Percentiles rank a stretch among this genome's conserved stretches.
These are phyloP conservation scores for Microthlaspi erraticum DNA, from an alignment of 345 rosid genomes.

Conservation along the genomic window DNA sequence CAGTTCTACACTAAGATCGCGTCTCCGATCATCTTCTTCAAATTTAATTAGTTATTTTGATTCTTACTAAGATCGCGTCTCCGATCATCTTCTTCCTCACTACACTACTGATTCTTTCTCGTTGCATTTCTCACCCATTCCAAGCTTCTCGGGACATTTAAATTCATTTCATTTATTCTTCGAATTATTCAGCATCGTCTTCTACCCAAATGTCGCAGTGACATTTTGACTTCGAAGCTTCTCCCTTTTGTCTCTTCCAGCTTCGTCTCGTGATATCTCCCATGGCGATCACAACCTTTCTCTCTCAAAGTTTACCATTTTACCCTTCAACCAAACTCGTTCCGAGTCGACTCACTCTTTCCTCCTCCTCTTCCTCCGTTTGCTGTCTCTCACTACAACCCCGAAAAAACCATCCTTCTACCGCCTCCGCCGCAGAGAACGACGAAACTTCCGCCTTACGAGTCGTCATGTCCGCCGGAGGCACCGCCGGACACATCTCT, in stretches of 20 bases:
- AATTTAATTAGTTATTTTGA: background rate
- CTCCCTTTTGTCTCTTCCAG: background rate
- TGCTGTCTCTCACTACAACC: conserved; percentile 48
- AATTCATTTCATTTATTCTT: conserved; percentile 13
- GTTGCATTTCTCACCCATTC: conserved; percentile 6
- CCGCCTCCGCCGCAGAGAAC: background rate
- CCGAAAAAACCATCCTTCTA: conserved; percentile 30
- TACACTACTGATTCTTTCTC: background rate
- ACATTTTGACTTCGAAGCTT: background rate
- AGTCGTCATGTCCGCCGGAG: conserved; percentile 72
- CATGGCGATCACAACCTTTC: conserved; percentile 46
- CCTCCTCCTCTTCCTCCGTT: conserved; percentile 24
- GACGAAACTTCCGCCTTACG: conserved; percentile 44
- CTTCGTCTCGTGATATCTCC: conserved; percentile 16
- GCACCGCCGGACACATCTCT: conserved; percentile 80
- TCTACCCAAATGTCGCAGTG: conserved; percentile 22
- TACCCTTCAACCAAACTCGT: conserved; percentile 32
- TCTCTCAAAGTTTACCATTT: conserved; percentile 32
- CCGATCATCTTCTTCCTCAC: conserved; percentile 30
- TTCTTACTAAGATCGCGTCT: conserved; percentile 10
- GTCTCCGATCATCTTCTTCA: background rate
- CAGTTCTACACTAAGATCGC: conserved; percentile 8
- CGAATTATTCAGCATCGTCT: conserved; percentile 21
- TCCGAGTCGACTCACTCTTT: conserved; percentile 27
- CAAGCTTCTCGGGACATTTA: background rate